Conservation (phyloP, 2,329 filamentous ascomycete species). For the Pseudogymnoascus verrucosus region DNA sequence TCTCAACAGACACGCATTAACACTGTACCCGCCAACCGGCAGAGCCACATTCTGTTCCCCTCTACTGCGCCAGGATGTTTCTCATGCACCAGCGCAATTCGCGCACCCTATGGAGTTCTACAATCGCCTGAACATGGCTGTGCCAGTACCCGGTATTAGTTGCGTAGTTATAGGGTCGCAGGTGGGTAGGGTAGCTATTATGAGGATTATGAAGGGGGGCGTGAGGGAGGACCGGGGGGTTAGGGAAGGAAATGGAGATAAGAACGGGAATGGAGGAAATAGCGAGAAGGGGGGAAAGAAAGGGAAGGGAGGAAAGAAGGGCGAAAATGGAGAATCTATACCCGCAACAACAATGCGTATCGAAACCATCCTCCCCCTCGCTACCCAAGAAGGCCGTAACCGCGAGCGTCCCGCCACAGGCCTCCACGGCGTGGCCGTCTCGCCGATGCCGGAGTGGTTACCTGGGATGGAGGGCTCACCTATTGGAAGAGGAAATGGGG, state of each 20-base stretch:
- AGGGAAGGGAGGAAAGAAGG: conserved; percentile 1
- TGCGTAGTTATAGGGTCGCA: conserved; percentile 59
- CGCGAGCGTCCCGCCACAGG: conserved; percentile 36
- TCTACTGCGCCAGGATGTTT: not conserved
- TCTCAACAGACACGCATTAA: not conserved
- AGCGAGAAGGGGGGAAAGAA: not conserved
- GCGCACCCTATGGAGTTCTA: conserved; percentile 18
- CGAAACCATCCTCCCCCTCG: conserved; percentile 44
- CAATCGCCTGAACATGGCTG: conserved; percentile 53
- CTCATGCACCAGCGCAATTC: not conserved
- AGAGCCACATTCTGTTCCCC: not conserved
- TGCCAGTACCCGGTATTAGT: conserved; percentile 61
- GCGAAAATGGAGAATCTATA: not conserved
- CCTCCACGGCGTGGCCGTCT: conserved; percentile 60
- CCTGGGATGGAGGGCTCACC: conserved; percentile 6
- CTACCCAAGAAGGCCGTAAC: not conserved
- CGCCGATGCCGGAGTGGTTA: conserved; percentile 47
- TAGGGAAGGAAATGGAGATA: conserved; percentile 10
- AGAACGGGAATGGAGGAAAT: not conserved
- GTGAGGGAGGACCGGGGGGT: not conserved
- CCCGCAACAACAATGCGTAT: conserved; percentile 36
- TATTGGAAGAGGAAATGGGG: conserved; percentile 17
- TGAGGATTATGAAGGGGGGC: conserved; percentile 47
- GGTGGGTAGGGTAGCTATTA: conserved; percentile 56
- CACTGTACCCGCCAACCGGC: not conserved